Evolutionary conservation across 2,329 filamentous ascomycete genomes (phyloP), one percentile per base, ranked within the genome.

Genomic region (Monosporascus sp.): DNA sequence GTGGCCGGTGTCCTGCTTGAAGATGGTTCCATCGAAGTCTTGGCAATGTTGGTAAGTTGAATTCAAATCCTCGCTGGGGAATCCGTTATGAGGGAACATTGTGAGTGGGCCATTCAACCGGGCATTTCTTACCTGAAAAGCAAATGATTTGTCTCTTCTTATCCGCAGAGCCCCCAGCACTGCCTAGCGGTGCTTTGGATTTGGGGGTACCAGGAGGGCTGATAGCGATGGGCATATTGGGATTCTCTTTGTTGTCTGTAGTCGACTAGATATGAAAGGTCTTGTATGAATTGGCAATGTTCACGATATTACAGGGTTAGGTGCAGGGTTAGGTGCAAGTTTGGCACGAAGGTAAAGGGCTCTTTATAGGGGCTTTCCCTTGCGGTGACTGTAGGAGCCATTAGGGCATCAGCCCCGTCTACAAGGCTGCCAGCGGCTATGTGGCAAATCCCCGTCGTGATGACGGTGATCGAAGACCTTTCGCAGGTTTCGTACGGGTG

Each of bases 21-120:
- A 86, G 57, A 88, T 88, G 4, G 84, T 88, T 57, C 84, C 84
- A 66, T 88, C 84, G 60, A 88, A 88, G 68, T 88, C 83, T 85
- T 54, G 31, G 48, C n/a, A 8, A 6, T 57, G 51, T 66, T 54
- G 63, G 57, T 49, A 41, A 25, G 17, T 22, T 34, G 31, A 34
- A 34, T 34, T 34, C 11, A 14, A 14, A 34, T 34, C 11, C 9
- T 34, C 31, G 11, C 31, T 14, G 5, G 31, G 9, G 1, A 34
- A 14, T 34, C 11, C 14, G 31, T 14, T 11, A 34, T 34, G 9
- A 14, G 9, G 9, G 31, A 14, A 14, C 31, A 14, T 14, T 34
- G 14, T 34, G 11, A 34, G 9, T 14, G 11, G 31, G 5, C 31
- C 1, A 34, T 3, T 34, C 31, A 34, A 34, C 31, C 9, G 46